These are phyloP conservation scores for Exophiala calicioides DNA, from an alignment of 2,329 filamentous ascomycete species.

Conservation along the genomic window DNA sequence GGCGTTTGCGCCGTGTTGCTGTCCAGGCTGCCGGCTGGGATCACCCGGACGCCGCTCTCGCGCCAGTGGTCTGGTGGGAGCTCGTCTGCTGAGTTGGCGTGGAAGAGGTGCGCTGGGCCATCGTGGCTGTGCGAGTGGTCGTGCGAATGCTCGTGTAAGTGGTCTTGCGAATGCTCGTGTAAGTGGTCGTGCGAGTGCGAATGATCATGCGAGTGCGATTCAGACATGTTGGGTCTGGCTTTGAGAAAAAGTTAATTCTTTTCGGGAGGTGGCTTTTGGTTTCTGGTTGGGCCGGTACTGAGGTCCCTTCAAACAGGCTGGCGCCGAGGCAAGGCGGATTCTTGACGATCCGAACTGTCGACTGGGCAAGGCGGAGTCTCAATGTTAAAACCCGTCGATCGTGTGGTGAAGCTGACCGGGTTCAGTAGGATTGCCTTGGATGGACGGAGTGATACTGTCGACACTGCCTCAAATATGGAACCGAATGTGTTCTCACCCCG, in stretches of 20 bases:
- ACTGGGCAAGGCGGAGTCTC: no score
- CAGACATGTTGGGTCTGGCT: background rate
- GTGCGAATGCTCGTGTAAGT: slow-evolving; percentile 18
- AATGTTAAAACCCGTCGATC: no score
- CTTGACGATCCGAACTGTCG: no score
- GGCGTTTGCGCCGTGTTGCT: slow-evolving; percentile 46
- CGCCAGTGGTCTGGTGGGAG: slow-evolving; percentile 39
- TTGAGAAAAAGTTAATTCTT: background rate
- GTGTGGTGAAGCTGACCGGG: no score
- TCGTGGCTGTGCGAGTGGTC: slow-evolving; percentile 16
- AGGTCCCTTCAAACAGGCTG: no score
- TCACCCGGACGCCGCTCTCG: slow-evolving; percentile 45
- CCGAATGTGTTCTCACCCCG: no score
- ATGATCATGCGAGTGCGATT: slow-evolving; percentile 4
- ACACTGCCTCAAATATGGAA: no score
- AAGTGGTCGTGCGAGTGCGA: slow-evolving; percentile 7
- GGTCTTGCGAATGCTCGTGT: slow-evolving; percentile 11
- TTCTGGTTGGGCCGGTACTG: no score
- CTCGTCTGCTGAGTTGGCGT: slow-evolving; percentile 22
- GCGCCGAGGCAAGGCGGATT: no score
- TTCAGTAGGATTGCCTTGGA: no score
- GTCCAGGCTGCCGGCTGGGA: slow-evolving; percentile 44
- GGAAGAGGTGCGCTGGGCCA: slow-evolving; percentile 22
- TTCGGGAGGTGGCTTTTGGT: background rate
- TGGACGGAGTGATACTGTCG: no score